Evolutionary conservation across 768 basidiomycete genomes (phyloP).

Genomic region (Pleurotus ostreatus): DNA sequence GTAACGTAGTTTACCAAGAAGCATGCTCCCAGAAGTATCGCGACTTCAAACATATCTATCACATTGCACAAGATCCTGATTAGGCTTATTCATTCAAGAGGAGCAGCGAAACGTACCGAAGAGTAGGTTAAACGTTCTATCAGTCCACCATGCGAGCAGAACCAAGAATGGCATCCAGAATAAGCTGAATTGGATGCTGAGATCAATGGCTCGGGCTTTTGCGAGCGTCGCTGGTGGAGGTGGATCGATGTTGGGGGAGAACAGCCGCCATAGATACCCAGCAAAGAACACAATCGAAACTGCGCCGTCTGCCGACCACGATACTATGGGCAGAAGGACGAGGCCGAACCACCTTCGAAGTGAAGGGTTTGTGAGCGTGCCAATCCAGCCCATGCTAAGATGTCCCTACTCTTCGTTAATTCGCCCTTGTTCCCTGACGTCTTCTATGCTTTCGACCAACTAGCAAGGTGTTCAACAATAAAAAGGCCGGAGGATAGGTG

Average conservation of each 20-base stretch:
- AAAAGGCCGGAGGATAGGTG: not conserved
- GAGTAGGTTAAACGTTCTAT: constrained; percentile 56
- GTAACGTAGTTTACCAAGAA: constrained; percentile 82
- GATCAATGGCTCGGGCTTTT: constrained; percentile 66
- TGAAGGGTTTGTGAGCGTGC: too few species aligned
- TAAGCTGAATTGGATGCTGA: constrained; percentile 72
- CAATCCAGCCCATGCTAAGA: too few species aligned
- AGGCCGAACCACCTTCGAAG: constrained; percentile 64
- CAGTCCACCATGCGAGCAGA: constrained; percentile 63
- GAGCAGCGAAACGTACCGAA: constrained; percentile 46
- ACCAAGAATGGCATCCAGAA: constrained; percentile 79
- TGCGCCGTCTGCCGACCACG: constrained; percentile 68
- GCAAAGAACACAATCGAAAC: constrained; percentile 57
- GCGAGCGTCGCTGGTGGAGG: constrained; percentile 53
- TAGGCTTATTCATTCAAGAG: not conserved
- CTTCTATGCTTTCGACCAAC: constrained; percentile 64
- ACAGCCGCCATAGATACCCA: constrained; percentile 35
- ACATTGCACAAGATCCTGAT: not conserved
- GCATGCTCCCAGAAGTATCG: constrained; percentile 58
- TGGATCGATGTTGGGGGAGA: constrained; percentile 22
- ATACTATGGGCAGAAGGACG: constrained; percentile 66
- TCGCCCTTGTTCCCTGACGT: constrained; percentile 35
- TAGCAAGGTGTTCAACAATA: constrained; percentile 17
- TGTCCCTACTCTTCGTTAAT: constrained; percentile 50
- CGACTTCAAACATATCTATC: constrained; percentile 66